Base-by-base conservation (phyloP, 2,329 filamentous ascomycete species). In the Epichloe elymi region DNA sequence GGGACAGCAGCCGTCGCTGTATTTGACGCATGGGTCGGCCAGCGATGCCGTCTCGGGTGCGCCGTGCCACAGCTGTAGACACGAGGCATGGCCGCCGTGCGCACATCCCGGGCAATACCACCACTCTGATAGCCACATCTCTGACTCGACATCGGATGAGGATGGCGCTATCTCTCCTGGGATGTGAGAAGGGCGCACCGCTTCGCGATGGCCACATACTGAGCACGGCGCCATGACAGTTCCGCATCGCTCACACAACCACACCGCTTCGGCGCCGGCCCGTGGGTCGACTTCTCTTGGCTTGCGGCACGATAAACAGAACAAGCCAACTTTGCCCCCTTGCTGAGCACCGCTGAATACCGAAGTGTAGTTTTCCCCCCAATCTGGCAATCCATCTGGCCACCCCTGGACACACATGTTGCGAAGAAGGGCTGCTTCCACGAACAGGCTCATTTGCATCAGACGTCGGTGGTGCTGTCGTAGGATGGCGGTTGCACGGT, bases 61-160 rank as follows among this genome's bases (percentile, higher is more conserved):
- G 0, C 69, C 69, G 61, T 83, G 80, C 80, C 80, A 84, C 2
- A 70, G 70, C 50, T 75, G 71, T 1, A 84, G 68, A 52, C 80
- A 84, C 0, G 73, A 73, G 0, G 75, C 71, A 61, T 84, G 80
- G 0, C 80, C 80, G 30, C 80, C 80, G 57, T 84, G 80, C 1
- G 73, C 73, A 57, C 80, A 84, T 12, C 75, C 76, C 1, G 76
- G 74, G 52, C 80, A 84, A 57, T 78, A 79, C 77, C 78, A 83
- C 80, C 80, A 84, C 2, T 72, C 72, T 0, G 66, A 61, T 5
- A 69, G 61, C 57, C 61, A 65, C 0, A 54, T 44, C 2, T 56
- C 56, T 2, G 35, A 20, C 5, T 57, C 51, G 4, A 56, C 54
- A 2, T 52, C 49, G 2, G 62, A 56, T 2, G 60, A 61, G n/a